Evolutionary conservation across 257 asterid genomes (phyloP).

Genomic region (Cordia subcordata): DNA sequence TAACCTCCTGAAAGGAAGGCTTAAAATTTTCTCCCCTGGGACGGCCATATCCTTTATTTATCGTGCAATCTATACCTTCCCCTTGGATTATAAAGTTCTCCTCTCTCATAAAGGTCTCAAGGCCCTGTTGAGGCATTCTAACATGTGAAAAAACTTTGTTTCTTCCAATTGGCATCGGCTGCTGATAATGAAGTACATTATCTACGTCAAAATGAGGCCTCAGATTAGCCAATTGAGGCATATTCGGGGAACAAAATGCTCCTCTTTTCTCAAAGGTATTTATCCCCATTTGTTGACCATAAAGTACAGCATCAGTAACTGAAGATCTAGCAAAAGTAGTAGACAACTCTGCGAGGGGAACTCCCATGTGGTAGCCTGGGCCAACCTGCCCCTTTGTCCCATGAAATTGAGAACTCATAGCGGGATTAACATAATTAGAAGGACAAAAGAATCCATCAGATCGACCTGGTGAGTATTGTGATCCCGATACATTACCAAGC

Average conservation of each 20-base stretch:
- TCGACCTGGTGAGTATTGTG: constrained; percentile 20
- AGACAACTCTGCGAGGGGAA: constrained; percentile 22
- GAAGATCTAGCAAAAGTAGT: constrained; percentile 25
- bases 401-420: constrained; percentile 26
- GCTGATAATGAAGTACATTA: constrained; percentile 25
- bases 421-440: constrained; percentile 24
- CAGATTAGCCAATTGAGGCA: constrained; percentile 24
- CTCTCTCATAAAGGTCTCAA: constrained; percentile 33
- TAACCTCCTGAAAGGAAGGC: constrained; percentile 24
- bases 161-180: constrained; percentile 26
- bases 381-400: constrained; percentile 21
- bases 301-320: constrained; percentile 20
- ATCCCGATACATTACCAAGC: constrained; percentile 21
- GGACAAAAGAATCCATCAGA: constrained; percentile 25
- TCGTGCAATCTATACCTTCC: constrained; percentile 28
- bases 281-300: constrained; percentile 28
- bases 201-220: constrained; percentile 25
- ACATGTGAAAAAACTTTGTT: constrained; percentile 24
- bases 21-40: constrained; percentile 19
- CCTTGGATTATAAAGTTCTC: constrained; percentile 53
- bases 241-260: constrained; percentile 22
- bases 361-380: constrained; percentile 30
- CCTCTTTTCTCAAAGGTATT: constrained; percentile 25
- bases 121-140: constrained; percentile 32
- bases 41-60: constrained; percentile 29